phyloP scores from a whole-genome alignment of 164 flowering plant genomes.

The Euptelea pleiosperma region DNA sequence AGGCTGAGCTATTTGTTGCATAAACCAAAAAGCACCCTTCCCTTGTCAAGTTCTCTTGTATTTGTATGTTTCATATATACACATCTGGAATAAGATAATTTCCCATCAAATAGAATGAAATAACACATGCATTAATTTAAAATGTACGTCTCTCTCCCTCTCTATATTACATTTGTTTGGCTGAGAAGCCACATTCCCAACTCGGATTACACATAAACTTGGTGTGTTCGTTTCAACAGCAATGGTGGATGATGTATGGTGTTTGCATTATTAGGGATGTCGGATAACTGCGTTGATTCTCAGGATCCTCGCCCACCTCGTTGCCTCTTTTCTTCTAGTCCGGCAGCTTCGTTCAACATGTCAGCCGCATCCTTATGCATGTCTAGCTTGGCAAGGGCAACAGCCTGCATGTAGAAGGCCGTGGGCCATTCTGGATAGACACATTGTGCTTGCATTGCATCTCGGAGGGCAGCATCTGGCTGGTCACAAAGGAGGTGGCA shows the following conservation, averaged over 20 bases:
- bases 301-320: slow-evolving; percentile 41
- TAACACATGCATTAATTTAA: slow-evolving; percentile 14
- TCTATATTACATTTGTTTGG: slow-evolving; percentile 32
- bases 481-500: slow-evolving; percentile 84
- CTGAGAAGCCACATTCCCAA: slow-evolving; percentile 19
- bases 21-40: slow-evolving; percentile 18
- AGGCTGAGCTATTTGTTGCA: slow-evolving; percentile 69
- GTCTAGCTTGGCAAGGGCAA: slow-evolving; percentile 87
- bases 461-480: slow-evolving; percentile 93
- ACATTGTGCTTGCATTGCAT: slow-evolving; percentile 98
- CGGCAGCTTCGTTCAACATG: slow-evolving; percentile 87
- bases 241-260: slow-evolving; percentile 10
- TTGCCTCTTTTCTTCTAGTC: slow-evolving; percentile 77
- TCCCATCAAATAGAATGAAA: slow-evolving; percentile 12
- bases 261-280: slow-evolving; percentile 4
- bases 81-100: slow-evolving; percentile 16
- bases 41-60: neutral
- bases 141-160: slow-evolving; percentile 13
- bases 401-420: slow-evolving; percentile 95
- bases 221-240: slow-evolving; percentile 16
- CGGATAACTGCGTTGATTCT: neutral
- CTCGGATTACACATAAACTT: slow-evolving; percentile 14
- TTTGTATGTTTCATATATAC: slow-evolving; percentile 18
- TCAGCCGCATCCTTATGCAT: slow-evolving; percentile 95
- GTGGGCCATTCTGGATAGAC: slow-evolving; percentile 94